A percentile compares a stretch with the other conserved stretches of the same genome.
phyloP scores from a whole-genome alignment of 2,329 filamentous ascomycete species.

The Calonectria multiphialidica region DNA sequence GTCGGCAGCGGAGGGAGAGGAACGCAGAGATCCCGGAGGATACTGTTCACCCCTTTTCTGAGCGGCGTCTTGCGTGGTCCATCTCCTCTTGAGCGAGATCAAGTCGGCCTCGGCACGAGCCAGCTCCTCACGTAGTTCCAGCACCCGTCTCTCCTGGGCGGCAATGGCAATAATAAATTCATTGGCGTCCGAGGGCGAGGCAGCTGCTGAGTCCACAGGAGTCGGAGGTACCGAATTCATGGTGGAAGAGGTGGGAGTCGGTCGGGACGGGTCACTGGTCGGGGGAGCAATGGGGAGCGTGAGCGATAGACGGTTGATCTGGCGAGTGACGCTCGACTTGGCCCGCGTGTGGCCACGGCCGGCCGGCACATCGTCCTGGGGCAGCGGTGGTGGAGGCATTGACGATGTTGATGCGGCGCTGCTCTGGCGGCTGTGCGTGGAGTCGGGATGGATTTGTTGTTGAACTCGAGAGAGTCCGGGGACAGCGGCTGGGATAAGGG shows the following conservation, averaged over 20 bases:
- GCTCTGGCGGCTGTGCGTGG: slow-evolving; percentile 30
- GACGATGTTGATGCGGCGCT: slow-evolving; percentile 35
- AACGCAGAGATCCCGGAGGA: slow-evolving; percentile 65
- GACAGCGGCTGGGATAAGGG: slow-evolving; percentile 22
- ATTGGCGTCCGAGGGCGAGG: slow-evolving; percentile 66
- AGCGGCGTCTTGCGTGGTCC: slow-evolving; percentile 80
- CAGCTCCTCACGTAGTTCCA: slow-evolving; percentile 94
- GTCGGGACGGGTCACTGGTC: slow-evolving; percentile 64
- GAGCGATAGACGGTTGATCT: slow-evolving; percentile 70
- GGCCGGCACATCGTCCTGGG: slow-evolving; percentile 53
- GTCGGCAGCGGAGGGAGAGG: slow-evolving; percentile 38
- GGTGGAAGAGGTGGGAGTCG: slow-evolving; percentile 58
- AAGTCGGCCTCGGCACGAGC: slow-evolving; percentile 84
- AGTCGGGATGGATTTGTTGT: slow-evolving; percentile 26
- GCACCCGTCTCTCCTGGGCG: slow-evolving; percentile 88
- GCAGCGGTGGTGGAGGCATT: slow-evolving; percentile 53
- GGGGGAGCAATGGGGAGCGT: slow-evolving; percentile 72
- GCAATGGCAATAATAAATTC: slow-evolving; percentile 91
- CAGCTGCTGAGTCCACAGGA: slow-evolving; percentile 57
- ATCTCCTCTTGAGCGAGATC: slow-evolving; percentile 83
- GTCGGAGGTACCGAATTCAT: slow-evolving; percentile 62
- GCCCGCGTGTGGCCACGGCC: slow-evolving; percentile 61
- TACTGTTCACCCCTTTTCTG: slow-evolving; percentile 79
- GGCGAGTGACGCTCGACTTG: slow-evolving; percentile 65
- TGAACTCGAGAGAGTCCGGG: slow-evolving; percentile 29